Evolutionary conservation across 768 basidiomycete species (phyloP).

Genomic region (Podaxis mareebaensis): DNA sequence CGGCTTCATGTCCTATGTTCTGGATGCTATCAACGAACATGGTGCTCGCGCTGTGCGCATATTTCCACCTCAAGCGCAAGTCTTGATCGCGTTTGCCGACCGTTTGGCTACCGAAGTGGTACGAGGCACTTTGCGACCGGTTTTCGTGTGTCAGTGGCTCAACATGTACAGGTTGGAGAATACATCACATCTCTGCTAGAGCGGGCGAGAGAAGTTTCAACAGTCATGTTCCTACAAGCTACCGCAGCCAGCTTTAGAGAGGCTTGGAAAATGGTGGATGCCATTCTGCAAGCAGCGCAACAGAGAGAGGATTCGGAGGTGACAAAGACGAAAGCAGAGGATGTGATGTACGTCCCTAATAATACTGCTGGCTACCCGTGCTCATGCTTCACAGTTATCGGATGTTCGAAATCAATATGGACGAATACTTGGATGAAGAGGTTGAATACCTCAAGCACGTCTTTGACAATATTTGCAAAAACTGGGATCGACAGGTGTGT

Average conservation of each 20-base stretch:
- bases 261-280: conserved; percentile 83
- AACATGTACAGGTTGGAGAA: conserved; percentile 66
- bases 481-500: conserved; percentile 78
- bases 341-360: conserved; percentile 67
- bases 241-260: conserved; percentile 90
- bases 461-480: conserved; percentile 73
- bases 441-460: conserved; percentile 75
- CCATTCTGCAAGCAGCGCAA: conserved; percentile 58
- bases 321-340: conserved; percentile 62
- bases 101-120: conserved; percentile 85
- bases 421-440: conserved; percentile 96
- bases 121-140: conserved; percentile 24
- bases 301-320: conserved; percentile 42
- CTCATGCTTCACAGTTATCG: conserved; percentile 57
- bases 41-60: conserved; percentile 82
- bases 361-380: neutral
- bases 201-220: conserved; percentile 73
- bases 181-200: conserved; percentile 80
- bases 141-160: neutral
- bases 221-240: conserved; percentile 75
- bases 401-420: conserved; percentile 97
- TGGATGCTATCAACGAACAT: conserved; percentile 67
- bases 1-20: conserved; percentile 72
- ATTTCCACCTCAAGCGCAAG: conserved; percentile 79
- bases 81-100: conserved; percentile 81